Evolutionary conservation across 768 basidiomycete genomes (phyloP), one percentile per base, ranked within the genome.

Genomic region (Hericium rajendrae): DNA sequence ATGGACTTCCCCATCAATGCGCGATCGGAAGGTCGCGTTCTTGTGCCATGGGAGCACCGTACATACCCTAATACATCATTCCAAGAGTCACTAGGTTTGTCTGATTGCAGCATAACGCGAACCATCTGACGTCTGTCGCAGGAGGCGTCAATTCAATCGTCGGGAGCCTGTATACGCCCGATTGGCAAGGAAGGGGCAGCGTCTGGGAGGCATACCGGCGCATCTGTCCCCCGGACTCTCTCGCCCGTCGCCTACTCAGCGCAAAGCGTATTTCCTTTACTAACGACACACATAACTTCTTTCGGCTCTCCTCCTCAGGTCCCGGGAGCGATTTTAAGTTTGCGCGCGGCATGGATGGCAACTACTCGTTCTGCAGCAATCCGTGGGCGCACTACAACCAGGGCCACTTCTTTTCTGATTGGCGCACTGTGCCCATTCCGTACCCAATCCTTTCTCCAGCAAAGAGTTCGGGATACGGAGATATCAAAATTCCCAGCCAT

Each of bases 321-420:
- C 66, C 65, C 15, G 80, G 79, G 38, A 69, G 76, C 22, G 83
- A 87, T 58, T 87, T 93, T 65, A 64, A 68, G 0, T 97, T 98
- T 69, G 74, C 75, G 12, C 62, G 72, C 28, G 71, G 71, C 2
- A 83, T 85, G 10, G 83, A 89, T n/a, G 76, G 82, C 53, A 74
- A 75, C 4, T 78, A 82, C 60, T 84, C 94, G 66, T 94, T 88
- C 67, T 99, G 97, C 71, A 66, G 73, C 37, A 74, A 82, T 38
- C 93, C 95, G 0, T 87, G 90, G 72, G 85, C 88, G 18, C 93
- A 87, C 62, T 85, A 88, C 66, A 78, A 79, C 28, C 97, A 98
- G 67, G 94, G 94, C 11, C 94, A 93, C 71, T 97, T 97, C 71
- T 98, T 97, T 80, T 91, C 91, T 16, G 95, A 99, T 70, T 97